These are phyloP conservation scores for Coemansia sp. DNA, from an alignment of 192 early-diverging fungal genomes.

Conservation along the genomic window DNA sequence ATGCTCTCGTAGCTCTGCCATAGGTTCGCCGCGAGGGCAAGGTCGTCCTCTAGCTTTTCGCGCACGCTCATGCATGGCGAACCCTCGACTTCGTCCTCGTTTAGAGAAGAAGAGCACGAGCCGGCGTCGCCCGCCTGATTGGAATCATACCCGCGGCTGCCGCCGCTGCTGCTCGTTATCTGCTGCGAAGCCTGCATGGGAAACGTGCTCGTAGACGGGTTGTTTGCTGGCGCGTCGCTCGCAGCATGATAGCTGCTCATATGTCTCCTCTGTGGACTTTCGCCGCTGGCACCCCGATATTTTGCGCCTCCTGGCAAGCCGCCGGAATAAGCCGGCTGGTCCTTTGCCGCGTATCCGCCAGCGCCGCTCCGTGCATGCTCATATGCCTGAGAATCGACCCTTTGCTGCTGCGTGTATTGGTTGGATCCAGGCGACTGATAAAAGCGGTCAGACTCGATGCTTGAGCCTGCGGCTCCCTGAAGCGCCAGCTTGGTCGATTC, in stretches of 20 bases:
- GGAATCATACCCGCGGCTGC: constrained; percentile 4
- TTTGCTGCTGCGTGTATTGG: neutral
- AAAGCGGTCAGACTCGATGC: neutral
- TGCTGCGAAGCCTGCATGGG: neutral
- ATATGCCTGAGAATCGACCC: neutral
- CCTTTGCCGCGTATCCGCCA: neutral
- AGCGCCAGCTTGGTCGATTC: neutral
- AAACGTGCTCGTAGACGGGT: neutral
- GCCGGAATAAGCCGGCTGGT: neutral
- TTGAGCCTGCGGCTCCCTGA: neutral
- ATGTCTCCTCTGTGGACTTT: constrained; percentile 8
- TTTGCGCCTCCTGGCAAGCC: neutral
- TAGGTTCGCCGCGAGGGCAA: constrained; percentile 43
- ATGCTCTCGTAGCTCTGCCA: constrained; percentile 48
- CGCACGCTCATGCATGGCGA: constrained; percentile 11
- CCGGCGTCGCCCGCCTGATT: constrained; percentile 9
- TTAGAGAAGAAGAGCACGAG: constrained; percentile 24
- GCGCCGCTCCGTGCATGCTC: neutral
- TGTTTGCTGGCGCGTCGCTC: neutral
- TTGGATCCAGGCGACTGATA: constrained; percentile 2
- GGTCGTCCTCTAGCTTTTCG: constrained; percentile 44
- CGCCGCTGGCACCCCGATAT: neutral
- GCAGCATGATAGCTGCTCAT: neutral
- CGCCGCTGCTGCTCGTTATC: neutral
- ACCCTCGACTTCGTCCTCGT: constrained; percentile 19